phyloP scores from a whole-genome alignment of 306 rosid species.

The Pyrus communis region DNA sequence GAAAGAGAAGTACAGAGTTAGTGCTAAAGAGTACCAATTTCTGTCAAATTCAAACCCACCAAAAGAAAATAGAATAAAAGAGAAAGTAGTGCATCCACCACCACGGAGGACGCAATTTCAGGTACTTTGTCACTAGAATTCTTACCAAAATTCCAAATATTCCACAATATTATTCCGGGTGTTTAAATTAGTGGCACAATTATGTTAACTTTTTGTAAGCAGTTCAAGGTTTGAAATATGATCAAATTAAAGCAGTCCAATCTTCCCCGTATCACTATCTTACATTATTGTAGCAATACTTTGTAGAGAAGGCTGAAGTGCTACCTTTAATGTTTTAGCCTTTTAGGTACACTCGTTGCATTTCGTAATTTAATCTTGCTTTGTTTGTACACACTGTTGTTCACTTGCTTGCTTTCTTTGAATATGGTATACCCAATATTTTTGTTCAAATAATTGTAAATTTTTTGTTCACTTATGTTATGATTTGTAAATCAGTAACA shows the following conservation, averaged over 20 bases:
- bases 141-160: neutral
- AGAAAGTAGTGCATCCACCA: neutral
- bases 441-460: too few species aligned
- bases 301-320: neutral
- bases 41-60: neutral
- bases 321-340: neutral
- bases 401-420: too few species aligned
- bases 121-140: neutral
- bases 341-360: neutral
- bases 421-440: too few species aligned
- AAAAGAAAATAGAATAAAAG: neutral
- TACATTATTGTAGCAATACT: neutral
- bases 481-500: too few species aligned
- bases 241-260: neutral
- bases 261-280: conserved; percentile 1
- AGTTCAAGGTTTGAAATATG: neutral
- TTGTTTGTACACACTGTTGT: too few species aligned
- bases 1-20: neutral
- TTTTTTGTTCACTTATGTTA: too few species aligned
- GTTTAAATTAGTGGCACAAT: neutral
- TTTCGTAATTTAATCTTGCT: neutral
- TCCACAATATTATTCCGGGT: neutral
- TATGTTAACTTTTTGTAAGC: neutral
- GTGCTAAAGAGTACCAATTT: neutral
- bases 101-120: neutral